Evolutionary conservation across 2,329 filamentous ascomycete genomes (phyloP).

Genomic region (Paramyrothecium roridum): DNA sequence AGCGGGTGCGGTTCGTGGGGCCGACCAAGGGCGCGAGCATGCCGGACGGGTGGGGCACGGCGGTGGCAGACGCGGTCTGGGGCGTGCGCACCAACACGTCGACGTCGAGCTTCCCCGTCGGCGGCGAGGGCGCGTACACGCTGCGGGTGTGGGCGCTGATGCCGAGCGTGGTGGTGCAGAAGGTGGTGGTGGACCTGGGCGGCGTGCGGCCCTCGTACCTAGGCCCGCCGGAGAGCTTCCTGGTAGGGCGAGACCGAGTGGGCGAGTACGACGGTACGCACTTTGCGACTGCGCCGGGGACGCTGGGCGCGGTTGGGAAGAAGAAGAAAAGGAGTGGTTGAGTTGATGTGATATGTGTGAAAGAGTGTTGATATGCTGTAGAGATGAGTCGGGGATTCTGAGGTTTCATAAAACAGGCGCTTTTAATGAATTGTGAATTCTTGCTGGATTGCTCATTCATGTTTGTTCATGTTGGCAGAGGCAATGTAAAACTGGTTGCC

Average conservation of each 20-base stretch:
- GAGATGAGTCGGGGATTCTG: too few species aligned
- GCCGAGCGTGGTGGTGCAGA: conserved; percentile 52
- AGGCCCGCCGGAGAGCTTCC: conserved; percentile 54
- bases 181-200: conserved; percentile 53
- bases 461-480: too few species aligned
- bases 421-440: too few species aligned
- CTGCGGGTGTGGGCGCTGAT: conserved; percentile 49
- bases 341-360: too few species aligned
- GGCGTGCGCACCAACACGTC: conserved; percentile 40
- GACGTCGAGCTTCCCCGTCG: conserved; percentile 38
- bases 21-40: conserved; percentile 33
- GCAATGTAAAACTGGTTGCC: too few species aligned
- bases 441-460: too few species aligned
- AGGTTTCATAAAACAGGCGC: too few species aligned
- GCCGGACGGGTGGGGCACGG: conserved; percentile 37
- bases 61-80: conserved; percentile 45
- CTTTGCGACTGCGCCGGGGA: conserved; percentile 23
- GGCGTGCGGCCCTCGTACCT: conserved; percentile 52
- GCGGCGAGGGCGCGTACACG: conserved; percentile 41
- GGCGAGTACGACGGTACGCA: conserved; percentile 34
- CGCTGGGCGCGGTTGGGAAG: conserved; percentile 5
- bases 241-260: conserved; percentile 35
- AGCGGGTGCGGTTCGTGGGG: conserved; percentile 37
- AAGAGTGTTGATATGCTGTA: too few species aligned
- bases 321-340: too few species aligned